Base-by-base conservation (phyloP, 495 filamentous ascomycete genomes). In the Aspergillus baeticus region DNA sequence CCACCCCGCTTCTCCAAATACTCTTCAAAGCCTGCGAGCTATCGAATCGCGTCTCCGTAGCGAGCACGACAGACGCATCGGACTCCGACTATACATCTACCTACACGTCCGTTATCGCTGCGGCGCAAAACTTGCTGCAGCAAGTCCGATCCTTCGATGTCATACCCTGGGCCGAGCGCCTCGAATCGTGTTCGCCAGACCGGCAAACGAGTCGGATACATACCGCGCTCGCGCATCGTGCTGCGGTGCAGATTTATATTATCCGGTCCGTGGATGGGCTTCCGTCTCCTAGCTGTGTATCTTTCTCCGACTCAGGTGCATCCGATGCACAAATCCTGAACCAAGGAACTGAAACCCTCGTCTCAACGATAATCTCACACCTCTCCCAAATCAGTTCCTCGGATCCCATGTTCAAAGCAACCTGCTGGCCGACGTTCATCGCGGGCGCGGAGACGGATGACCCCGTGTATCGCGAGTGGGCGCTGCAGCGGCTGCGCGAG, bases 401-500 rank as follows among this genome's bases (percentile, higher is more conserved):
- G 8, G 44, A 57, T 15, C 35, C 44, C 7, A 5, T 57, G 1
- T 48, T 49, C 36, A 48, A 49, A 17, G 54, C 45, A 13, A 57
- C 54, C 11, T 38, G 35, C 10, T 57, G 54, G 54, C 43, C 54
- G 36, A 57, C 54, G 17, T 57, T 57, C 17, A 57, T 57, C n/a
- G 54, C 45, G 2, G 54, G 54, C 8, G 54, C 23, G 4, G 54
- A 57, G 20, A 57, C 54, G 1, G 34, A 49, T n/a, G 42, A 57
- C 31, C 22, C 22, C 1, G 26, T 23, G 2, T 38, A 50, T 34
- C 21, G 54, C 0, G 21, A 43, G 22, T 57, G 54, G 54, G 54
- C 54, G 1, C 14, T 57, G n/a, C 35, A 50, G 26, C 44, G 54
- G 21, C 21, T 57, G 14, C 7, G 13, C 3, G 14, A 26, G 14